Evolutionary conservation across 2,329 filamentous ascomycete species (phyloP).

Genomic region (Immersiporthe knoxdaviesiana): DNA sequence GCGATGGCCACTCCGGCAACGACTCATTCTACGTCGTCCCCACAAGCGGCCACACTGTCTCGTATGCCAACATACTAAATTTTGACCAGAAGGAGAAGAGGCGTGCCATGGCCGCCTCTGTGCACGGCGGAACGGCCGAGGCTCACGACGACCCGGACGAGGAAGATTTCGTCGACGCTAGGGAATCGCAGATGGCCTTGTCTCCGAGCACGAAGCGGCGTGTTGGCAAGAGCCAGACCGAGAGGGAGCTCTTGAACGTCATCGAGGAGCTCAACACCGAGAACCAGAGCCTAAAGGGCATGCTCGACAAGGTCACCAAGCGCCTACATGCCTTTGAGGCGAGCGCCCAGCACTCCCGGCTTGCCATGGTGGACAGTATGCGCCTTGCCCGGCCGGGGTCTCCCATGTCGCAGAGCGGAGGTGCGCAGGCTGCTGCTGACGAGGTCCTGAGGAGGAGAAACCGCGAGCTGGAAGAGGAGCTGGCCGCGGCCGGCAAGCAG

Average conservation of each 20-base stretch:
- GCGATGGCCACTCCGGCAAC: slow-evolving; percentile 65
- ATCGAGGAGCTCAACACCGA: slow-evolving; percentile 88
- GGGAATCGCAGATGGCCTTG: slow-evolving; percentile 61
- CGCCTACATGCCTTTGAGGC: slow-evolving; percentile 93
- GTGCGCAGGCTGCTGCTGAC: slow-evolving; percentile 46
- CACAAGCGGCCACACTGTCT: slow-evolving; percentile 85
- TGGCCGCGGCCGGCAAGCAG: slow-evolving; percentile 60
- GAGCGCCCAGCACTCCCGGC: slow-evolving; percentile 83
- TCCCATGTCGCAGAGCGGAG: slow-evolving; percentile 44
- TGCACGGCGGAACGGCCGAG: slow-evolving; percentile 46
- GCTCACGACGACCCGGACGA: slow-evolving; percentile 64
- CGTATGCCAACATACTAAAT: slow-evolving; percentile 86
- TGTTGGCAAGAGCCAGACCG: slow-evolving; percentile 45
- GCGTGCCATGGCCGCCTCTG: slow-evolving; percentile 54
- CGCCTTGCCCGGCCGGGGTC: slow-evolving; percentile 63
- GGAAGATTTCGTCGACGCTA: slow-evolving; percentile 89
- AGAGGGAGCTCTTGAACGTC: slow-evolving; percentile 63
- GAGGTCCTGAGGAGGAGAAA: slow-evolving; percentile 54
- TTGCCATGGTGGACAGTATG: slow-evolving; percentile 84
- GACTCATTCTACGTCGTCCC: slow-evolving; percentile 96
- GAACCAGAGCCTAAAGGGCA: slow-evolving; percentile 82
- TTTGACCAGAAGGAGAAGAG: slow-evolving; percentile 70
- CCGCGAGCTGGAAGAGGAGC: slow-evolving; percentile 69
- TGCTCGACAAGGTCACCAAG: slow-evolving; percentile 83
- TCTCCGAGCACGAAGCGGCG: slow-evolving; percentile 47